phyloP scores from a whole-genome alignment of 2,329 filamentous ascomycete species.

The Sclerotinia minor region DNA sequence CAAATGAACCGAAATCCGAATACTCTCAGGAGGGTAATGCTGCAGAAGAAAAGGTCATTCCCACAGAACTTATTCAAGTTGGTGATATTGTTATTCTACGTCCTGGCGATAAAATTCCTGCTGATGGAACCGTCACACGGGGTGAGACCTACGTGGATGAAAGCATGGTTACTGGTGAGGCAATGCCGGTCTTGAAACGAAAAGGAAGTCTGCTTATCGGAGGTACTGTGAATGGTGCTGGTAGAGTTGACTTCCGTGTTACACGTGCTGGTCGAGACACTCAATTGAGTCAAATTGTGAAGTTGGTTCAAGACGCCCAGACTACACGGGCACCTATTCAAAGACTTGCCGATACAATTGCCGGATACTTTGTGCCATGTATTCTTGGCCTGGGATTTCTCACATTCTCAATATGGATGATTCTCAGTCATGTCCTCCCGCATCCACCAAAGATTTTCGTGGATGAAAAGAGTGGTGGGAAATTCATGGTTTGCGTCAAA shows the following conservation, averaged over 20 bases:
- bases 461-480: conserved; percentile 77
- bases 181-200: conserved; percentile 89
- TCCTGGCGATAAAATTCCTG: conserved; percentile 94
- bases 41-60: conserved; percentile 80
- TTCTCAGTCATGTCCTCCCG: conserved; percentile 80
- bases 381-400: conserved; percentile 81
- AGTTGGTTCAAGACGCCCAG: conserved; percentile 96
- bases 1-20: conserved; percentile 49
- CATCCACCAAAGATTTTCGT: conserved; percentile 89
- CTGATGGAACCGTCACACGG: conserved; percentile 81
- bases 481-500: conserved; percentile 94
- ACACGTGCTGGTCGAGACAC: conserved; percentile 92
- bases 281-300: conserved; percentile 96
- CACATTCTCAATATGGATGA: conserved; percentile 92
- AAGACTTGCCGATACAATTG: conserved; percentile 83
- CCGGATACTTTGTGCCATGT: conserved; percentile 89
- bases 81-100: conserved; percentile 91
- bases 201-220: conserved; percentile 80
- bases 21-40: conserved; percentile 54
- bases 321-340: conserved; percentile 94
- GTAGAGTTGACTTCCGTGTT: conserved; percentile 87
- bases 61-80: conserved; percentile 91
- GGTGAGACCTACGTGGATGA: conserved; percentile 95
- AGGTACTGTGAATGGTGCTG: conserved; percentile 92
- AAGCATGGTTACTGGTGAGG: conserved; percentile 97